Evolutionary conservation across 768 basidiomycete species (phyloP).

Genomic region (Leccinum broughii): DNA sequence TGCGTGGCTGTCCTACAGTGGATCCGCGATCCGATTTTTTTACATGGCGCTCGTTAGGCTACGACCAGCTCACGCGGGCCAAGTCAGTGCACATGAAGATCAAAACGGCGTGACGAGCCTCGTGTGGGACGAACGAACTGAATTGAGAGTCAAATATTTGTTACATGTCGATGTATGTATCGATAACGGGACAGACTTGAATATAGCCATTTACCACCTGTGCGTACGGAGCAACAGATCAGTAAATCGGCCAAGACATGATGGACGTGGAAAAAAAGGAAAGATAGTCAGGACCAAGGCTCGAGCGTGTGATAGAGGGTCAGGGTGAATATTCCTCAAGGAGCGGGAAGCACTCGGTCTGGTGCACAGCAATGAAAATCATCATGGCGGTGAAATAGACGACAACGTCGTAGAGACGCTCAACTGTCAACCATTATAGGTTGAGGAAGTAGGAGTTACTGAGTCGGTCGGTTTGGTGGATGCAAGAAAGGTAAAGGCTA

Average conservation of each 20-base stretch:
- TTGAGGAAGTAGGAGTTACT: too few species aligned
- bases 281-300: constrained; percentile 29
- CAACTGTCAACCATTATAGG: too few species aligned
- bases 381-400: too few species aligned
- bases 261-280: background rate
- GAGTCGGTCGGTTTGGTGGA: too few species aligned
- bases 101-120: constrained; percentile 40
- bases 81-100: constrained; percentile 87
- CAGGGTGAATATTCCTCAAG: constrained; percentile 34
- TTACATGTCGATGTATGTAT: background rate
- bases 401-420: too few species aligned
- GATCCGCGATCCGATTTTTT: background rate
- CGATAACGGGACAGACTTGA: too few species aligned
- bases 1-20: constrained; percentile 33
- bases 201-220: background rate
- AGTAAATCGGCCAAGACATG: background rate
- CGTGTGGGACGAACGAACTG: background rate
- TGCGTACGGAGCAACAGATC: background rate
- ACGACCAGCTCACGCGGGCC: constrained; percentile 79
- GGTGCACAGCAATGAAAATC: constrained; percentile 29
- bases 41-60: constrained; percentile 50
- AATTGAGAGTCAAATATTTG: background rate
- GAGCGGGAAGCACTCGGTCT: constrained; percentile 34
- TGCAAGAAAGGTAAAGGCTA: too few species aligned
- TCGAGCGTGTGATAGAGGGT: constrained; percentile 36